phyloP scores from a whole-genome alignment of 2,329 filamentous ascomycete species.

The Hypoxylon rubiginosum region DNA sequence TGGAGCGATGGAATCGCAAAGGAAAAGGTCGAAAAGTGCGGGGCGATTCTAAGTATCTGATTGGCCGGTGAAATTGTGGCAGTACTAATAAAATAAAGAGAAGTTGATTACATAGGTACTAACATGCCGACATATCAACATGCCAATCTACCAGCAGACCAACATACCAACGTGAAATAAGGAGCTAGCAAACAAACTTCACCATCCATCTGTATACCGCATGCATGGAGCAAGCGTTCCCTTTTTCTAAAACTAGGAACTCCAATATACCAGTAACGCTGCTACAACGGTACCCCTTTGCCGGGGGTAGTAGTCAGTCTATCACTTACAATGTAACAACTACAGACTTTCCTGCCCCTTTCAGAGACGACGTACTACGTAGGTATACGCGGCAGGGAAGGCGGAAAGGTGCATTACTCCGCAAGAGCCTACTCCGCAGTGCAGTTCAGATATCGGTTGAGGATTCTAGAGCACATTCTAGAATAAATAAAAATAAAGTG shows the following conservation, averaged over 20 bases:
- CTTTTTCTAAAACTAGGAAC: neutral
- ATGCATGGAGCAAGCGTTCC: neutral
- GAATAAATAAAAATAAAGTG: conserved; percentile 39
- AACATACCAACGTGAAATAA: conserved; percentile 7
- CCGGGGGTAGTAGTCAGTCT: too few species aligned
- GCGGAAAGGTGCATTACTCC: conserved; percentile 32
- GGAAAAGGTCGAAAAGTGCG: too few species aligned
- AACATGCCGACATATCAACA: too few species aligned
- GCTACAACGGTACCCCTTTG: neutral
- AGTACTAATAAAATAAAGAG: too few species aligned
- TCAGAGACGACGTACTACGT: neutral
- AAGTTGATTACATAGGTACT: neutral
- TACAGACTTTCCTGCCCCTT: conserved; percentile 4
- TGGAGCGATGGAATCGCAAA: too few species aligned
- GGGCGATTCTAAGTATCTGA: too few species aligned
- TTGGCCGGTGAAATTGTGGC: too few species aligned
- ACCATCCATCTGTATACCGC: neutral
- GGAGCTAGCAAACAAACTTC: neutral
- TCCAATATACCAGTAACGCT: conserved; percentile 3
- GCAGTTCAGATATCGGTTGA: conserved; percentile 30
- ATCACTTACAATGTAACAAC: conserved; percentile 1
- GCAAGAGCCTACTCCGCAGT: conserved; percentile 34
- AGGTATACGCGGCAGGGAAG: neutral
- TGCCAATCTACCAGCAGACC: conserved; percentile 6
- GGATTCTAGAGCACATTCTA: conserved; percentile 34